phyloP scores from a whole-genome alignment of 208 protist species.

The Crithidia acanthocephali region DNA sequence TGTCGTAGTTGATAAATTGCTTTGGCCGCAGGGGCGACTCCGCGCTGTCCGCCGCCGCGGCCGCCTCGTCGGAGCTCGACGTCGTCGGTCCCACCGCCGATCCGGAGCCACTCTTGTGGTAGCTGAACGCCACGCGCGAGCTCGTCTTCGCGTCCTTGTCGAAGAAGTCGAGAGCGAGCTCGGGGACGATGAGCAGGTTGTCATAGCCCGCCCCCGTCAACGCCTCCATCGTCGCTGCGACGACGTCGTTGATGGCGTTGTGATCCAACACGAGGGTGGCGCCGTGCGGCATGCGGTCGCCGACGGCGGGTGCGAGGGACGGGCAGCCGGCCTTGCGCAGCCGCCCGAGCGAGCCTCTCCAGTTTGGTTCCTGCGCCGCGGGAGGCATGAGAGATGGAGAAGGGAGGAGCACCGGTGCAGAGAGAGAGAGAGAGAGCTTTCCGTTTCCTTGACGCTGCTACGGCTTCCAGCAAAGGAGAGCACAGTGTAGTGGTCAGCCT shows the following conservation, averaged over 20 bases:
- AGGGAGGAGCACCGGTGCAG: not conserved
- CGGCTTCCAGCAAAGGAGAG: too few relatives aligned
- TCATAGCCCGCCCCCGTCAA: slow-evolving; percentile 18
- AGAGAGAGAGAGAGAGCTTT: slow-evolving; percentile 18
- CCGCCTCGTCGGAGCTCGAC: not conserved
- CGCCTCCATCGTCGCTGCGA: slow-evolving; percentile 24
- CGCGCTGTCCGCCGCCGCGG: not conserved
- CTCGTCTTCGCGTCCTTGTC: slow-evolving; percentile 24
- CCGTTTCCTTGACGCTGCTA: too few relatives aligned
- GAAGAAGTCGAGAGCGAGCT: slow-evolving; percentile 37
- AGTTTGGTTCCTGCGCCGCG: not conserved
- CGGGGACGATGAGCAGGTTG: slow-evolving; percentile 22
- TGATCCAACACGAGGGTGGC: slow-evolving; percentile 31
- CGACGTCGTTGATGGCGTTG: slow-evolving; percentile 10
- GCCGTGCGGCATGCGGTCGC: slow-evolving; percentile 10
- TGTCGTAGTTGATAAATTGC: slow-evolving; percentile 22
- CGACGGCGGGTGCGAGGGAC: slow-evolving; percentile 1
- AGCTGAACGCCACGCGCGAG: not conserved
- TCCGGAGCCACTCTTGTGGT: not conserved
- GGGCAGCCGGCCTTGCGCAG: slow-evolving; percentile 25
- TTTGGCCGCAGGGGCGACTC: slow-evolving; percentile 16
- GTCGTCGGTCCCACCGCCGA: not conserved
- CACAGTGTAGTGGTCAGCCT: too few relatives aligned
- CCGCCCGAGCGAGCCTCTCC: slow-evolving; percentile 11
- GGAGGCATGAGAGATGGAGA: slow-evolving; percentile 4